phyloP scores from a whole-genome alignment of 257 asterid genomes.

The Cynanchum wilfordii region DNA sequence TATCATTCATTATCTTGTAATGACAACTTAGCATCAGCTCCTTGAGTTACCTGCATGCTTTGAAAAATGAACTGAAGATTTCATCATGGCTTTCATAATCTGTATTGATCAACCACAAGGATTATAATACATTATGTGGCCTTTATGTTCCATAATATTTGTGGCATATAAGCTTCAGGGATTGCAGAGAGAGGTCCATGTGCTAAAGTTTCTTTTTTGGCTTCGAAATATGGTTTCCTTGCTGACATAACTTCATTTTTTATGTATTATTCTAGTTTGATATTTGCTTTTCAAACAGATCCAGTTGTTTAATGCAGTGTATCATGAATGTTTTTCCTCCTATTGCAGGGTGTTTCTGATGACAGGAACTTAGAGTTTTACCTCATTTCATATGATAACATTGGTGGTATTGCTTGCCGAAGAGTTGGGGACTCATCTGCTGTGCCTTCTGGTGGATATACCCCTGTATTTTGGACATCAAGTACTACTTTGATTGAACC shows the following conservation, averaged over 20 bases:
- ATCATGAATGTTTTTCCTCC: conserved; percentile 9
- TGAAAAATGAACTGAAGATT: not conserved
- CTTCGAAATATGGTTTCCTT: not conserved
- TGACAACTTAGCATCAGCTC: not conserved
- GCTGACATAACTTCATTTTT: not conserved
- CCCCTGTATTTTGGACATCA: conserved; percentile 79
- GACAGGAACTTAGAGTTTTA: conserved; percentile 73
- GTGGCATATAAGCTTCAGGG: not conserved
- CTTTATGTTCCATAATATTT: not conserved
- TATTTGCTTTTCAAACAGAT: not conserved
- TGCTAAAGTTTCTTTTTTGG: not conserved
- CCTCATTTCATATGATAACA: conserved; percentile 68
- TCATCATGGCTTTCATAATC: not conserved
- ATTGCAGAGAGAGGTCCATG: not conserved
- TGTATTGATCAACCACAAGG: not conserved
- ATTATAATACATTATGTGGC: too few species aligned
- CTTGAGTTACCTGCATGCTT: not conserved
- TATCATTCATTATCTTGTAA: not conserved
- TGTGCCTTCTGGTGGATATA: conserved; percentile 37
- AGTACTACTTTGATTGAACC: conserved; percentile 41
- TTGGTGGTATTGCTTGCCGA: conserved; percentile 86
- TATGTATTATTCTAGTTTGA: not conserved
- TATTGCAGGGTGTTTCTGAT: conserved; percentile 66
- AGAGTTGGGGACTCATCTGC: conserved; percentile 57
- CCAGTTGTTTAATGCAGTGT: not conserved